phyloP scores from a whole-genome alignment of 1,284 basidiomycete genomes.

The Austroboletus novae-zelandiae region DNA sequence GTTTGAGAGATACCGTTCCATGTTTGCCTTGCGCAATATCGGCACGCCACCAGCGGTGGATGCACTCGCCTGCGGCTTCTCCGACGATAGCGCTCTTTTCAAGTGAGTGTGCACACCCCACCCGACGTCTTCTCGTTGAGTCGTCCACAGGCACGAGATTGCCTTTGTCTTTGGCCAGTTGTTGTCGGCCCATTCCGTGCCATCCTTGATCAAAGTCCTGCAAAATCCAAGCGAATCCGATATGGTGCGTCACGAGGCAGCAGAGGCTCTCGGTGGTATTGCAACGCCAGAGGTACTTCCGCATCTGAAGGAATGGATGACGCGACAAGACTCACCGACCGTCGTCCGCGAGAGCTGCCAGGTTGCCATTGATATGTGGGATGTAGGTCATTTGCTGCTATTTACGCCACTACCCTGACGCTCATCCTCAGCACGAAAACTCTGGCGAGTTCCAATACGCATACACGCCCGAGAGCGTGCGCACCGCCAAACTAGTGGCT shows the following conservation, averaged over 20 bases:
- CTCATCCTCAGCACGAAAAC: constrained; percentile 72
- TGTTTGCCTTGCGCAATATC: constrained; percentile 96
- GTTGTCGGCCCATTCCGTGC: constrained; percentile 85
- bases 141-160: constrained; percentile 80
- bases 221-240: constrained; percentile 77
- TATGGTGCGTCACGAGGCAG: constrained; percentile 99
- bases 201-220: constrained; percentile 80
- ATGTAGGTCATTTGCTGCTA: constrained; percentile 50
- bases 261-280: constrained; percentile 96
- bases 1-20: constrained; percentile 95
- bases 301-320: constrained; percentile 85
- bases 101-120: constrained; percentile 52
- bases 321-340: constrained; percentile 72
- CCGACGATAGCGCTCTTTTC: constrained; percentile 87
- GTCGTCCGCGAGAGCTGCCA: constrained; percentile 97
- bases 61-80: constrained; percentile 88
- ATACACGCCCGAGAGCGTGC: constrained; percentile 42
- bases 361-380: constrained; percentile 97
- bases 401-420: constrained; percentile 1
- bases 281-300: constrained; percentile 89
- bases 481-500: constrained; percentile 4
- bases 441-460: constrained; percentile 89
- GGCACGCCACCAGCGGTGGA: constrained; percentile 81
- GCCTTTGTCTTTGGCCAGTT: constrained; percentile 99
- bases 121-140: background rate